Evolutionary conservation across 2,329 filamentous ascomycete species (phyloP).

Genomic region (Chrysoporthe cubensis): DNA sequence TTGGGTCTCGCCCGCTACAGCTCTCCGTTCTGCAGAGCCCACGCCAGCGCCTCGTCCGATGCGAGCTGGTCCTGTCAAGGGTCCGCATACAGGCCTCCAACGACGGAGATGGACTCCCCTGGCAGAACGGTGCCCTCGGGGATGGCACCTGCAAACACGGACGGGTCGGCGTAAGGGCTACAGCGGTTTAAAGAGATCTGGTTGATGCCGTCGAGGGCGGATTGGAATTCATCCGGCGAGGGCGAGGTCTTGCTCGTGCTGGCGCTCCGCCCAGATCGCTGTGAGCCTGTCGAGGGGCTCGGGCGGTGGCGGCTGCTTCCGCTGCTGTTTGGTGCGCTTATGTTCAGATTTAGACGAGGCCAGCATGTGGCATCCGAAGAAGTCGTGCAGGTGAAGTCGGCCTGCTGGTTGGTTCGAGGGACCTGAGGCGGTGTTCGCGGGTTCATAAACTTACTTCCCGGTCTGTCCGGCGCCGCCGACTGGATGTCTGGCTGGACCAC

Average conservation of each 20-base stretch:
- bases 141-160: background rate
- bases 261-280: background rate
- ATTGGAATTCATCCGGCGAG: slow-evolving; percentile 9
- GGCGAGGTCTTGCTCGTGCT: slow-evolving; percentile 1
- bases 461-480: background rate
- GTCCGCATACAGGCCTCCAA: background rate
- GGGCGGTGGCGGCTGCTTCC: background rate
- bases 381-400: background rate
- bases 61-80: background rate
- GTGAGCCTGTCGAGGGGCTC: background rate
- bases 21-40: slow-evolving; percentile 8
- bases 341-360: background rate
- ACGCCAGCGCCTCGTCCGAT: slow-evolving; percentile 7
- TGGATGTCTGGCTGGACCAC: background rate
- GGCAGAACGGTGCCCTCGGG: slow-evolving; percentile 9
- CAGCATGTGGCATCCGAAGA: slow-evolving; percentile 1
- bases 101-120: slow-evolving; percentile 13
- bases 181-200: background rate
- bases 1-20: background rate
- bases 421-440: background rate
- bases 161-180: background rate
- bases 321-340: background rate
- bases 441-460: background rate
- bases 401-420: background rate
- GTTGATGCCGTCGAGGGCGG: slow-evolving; percentile 13